Evolutionary conservation across 106 monocot genomes (phyloP), one percentile per base, ranked within the genome.

Genomic region (Dendrobium chrysotoxum): DNA sequence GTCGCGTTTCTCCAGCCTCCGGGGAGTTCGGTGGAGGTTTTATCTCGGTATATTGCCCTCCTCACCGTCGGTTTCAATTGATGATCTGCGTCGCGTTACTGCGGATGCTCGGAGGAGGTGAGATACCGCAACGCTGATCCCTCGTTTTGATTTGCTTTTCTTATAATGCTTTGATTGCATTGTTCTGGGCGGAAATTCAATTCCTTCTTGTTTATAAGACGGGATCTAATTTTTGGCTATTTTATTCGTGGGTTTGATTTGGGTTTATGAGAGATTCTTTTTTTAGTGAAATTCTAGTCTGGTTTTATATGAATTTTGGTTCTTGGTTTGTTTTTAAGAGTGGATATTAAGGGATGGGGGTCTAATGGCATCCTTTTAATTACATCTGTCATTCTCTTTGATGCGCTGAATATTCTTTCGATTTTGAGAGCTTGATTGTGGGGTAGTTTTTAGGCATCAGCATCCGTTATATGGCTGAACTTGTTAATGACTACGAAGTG

Each of bases 21-120:
- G 96, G 17, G 87, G 96, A 39, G 86, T 97, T 16, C 83, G 89
- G 66, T 97, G 96, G 96, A 85, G 96, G 72, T 86, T 94, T 58
- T 53, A 85, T 81, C 86, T 97, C 11, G 89, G 89, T 71, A 92
- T 94, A 67, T 81, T 97, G 75, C 94, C 96, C 26, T 81, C 83
- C 23, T 83, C 82, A 28, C 79, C 88, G 15, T 47, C 75, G 53
- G 80, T 88, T 79, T 90, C 96, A 23, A 80, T 92, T 28, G 96
- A 97, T 4, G 89, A 94, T 35, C 86, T 90, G 78, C 84, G 96
- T 31, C 87, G 96, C 12, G 88, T 86, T 6, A 81, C 94, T 38
- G 96, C 96, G 5, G 92, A 97, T 87, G 89, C 86, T 38, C 77
- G 96, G 66, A 90, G 96, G 78, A 92, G 87, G 96, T 96, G 46